Percentiles rank a stretch among this genome's conserved stretches.
Conservation (phyloP, 495 filamentous ascomycete species). For the Daldinia vernicosa region DNA sequence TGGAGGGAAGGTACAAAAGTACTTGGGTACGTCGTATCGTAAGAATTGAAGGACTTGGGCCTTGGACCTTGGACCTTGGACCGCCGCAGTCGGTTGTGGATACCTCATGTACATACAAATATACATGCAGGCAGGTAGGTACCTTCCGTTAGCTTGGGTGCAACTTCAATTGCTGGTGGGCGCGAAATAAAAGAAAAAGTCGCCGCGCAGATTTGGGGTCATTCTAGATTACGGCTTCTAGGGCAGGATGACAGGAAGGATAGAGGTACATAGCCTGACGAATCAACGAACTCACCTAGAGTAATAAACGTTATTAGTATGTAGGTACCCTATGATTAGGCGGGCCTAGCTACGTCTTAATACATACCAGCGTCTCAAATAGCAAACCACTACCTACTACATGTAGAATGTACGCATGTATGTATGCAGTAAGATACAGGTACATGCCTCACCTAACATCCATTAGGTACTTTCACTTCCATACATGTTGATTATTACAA, state of each 20-base stretch:
- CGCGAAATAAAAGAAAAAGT: conserved; percentile 13
- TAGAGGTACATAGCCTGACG: conserved; percentile 12
- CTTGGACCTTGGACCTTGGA: not conserved
- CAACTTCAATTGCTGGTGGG: conserved; percentile 2
- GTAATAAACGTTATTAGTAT: conserved; percentile 28
- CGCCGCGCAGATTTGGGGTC: conserved; percentile 26
- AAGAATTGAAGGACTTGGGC: too few relatives aligned
- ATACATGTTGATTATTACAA: not conserved
- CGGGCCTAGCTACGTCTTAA: conserved; percentile 17
- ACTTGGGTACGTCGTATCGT: conserved; percentile 32
- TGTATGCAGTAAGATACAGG: not conserved
- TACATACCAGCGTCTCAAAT: conserved; percentile 2
- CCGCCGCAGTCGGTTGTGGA: conserved; percentile 38
- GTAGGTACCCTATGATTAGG: conserved; percentile 38
- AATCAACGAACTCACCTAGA: conserved; percentile 21
- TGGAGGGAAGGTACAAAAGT: conserved; percentile 31
- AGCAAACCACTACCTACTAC: conserved; percentile 16
- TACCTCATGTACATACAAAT: conserved; percentile 8
- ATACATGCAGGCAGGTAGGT: conserved; percentile 8
- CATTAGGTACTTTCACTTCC: not conserved
- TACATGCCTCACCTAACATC: not conserved
- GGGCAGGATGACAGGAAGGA: not conserved
- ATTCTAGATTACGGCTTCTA: conserved; percentile 6
- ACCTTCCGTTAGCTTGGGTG: conserved; percentile 8
- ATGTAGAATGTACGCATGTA: not conserved